Evolutionary conservation across 495 filamentous ascomycete genomes (phyloP), one percentile per base, ranked within the genome.

Genomic region (Sordaria brevicollis): DNA sequence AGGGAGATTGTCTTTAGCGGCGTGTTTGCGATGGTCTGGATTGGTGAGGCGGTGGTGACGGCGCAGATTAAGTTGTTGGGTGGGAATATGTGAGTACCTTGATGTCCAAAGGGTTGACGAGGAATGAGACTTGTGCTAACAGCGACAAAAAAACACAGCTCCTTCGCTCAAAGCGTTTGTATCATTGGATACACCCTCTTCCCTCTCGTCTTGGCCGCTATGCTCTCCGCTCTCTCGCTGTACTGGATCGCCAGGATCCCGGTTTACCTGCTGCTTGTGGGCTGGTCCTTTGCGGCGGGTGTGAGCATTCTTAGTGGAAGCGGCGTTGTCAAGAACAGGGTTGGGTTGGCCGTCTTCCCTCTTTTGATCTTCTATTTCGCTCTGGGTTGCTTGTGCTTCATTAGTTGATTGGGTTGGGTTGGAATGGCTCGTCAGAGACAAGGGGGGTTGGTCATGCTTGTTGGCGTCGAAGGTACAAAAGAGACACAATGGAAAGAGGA

Each of bases 181-280:
- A 96, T 99, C 74, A 99, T 99, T 78, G 95, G 95, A 38, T 99
- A 99, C 80, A 99, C 95, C 3, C 89, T 99, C 68, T 99, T 99
- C 83, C 95, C 95, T n/a, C 86, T 99, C 39, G 96, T 97, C 75
- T 91, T 99, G 74, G 96, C 96, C 7, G 88, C 95, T 13, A 79
- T 98, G 41, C 87, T 99, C 70, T 96, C 93, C 68, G 94, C 93
- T 1, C 71, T 99, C 9, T 83, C 86, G 65, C 84, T 97, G 6
- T 89, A 87, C 35, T 89, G 86, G 36, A 89, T 97, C 73, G 86
- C 88, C 2, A 85, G 95, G 71, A 91, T 97, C 76, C 95, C 95
- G 11, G 89, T 98, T 37, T 97, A 98, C 79, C 81, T 94, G 15
- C 84, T 96, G 17, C 86, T 97, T 8, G 89, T 97, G 15, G 87